A percentile compares a stretch with the other conserved stretches of the same genome.
These are phyloP conservation scores for Pilatotrama ljubarskyi DNA, from an alignment of 768 basidiomycete genomes.

Conservation along the genomic window DNA sequence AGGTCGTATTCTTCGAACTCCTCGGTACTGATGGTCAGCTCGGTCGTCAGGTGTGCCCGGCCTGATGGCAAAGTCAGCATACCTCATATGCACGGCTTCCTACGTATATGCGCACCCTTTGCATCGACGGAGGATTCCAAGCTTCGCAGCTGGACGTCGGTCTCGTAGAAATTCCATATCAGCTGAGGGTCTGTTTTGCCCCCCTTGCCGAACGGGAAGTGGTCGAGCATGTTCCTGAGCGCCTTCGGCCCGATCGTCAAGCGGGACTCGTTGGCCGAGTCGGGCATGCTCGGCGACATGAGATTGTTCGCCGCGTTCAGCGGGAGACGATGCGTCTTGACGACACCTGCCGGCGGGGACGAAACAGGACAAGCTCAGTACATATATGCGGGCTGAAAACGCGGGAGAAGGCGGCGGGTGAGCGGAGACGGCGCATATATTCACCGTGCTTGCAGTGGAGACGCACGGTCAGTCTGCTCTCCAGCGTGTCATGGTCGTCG, in stretches of 20 bases:
- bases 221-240: conserved; percentile 77
- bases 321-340: conserved; percentile 78
- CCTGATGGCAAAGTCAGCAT: conserved; percentile 38
- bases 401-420: background rate
- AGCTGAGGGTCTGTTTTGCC: conserved; percentile 74
- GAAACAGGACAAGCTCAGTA: conserved; percentile 6
- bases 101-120: conserved; percentile 47
- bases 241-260: conserved; percentile 72
- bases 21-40: conserved; percentile 71
- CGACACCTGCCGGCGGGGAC: conserved; percentile 51
- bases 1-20: conserved; percentile 83
- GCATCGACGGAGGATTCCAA: conserved; percentile 64
- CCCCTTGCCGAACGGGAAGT: conserved; percentile 68
- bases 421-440: conserved; percentile 12
- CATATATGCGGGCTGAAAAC: conserved; percentile 1
- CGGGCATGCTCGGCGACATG: conserved; percentile 66
- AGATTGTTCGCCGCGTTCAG: conserved; percentile 58
- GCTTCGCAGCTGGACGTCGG: conserved; percentile 69
- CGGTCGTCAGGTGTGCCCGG: conserved; percentile 66
- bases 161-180: conserved; percentile 74
- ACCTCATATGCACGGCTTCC: background rate
- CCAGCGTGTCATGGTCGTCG: conserved; percentile 59
- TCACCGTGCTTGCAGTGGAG: conserved; percentile 83
- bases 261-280: conserved; percentile 57
- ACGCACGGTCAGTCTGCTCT: conserved; percentile 70